These are phyloP conservation scores for Myxozyma vanderwaltii DNA, from an alignment of 805 yeast species.

Conservation along the genomic window DNA sequence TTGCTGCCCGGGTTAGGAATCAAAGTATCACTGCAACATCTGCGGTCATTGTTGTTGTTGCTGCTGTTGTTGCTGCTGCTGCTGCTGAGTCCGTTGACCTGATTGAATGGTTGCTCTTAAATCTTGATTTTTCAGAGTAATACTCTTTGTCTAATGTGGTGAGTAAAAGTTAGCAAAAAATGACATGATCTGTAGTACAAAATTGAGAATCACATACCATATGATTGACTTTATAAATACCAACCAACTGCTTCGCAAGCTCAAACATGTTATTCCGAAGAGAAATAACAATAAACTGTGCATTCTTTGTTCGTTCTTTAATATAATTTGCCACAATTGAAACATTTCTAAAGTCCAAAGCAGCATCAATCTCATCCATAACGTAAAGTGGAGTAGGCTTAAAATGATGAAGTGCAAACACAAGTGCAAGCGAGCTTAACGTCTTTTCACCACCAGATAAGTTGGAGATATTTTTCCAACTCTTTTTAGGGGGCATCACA, in stretches of 20 bases:
- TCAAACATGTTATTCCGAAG: conserved; percentile 97
- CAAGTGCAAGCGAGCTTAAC: conserved; percentile 88
- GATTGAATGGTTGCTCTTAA: conserved; percentile 1
- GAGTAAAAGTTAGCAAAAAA: not conserved
- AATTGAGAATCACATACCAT: conserved; percentile 46
- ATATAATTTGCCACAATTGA: conserved; percentile 97
- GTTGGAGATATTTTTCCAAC: conserved; percentile 95
- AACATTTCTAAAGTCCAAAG: conserved; percentile 93
- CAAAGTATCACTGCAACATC: too few relatives aligned
- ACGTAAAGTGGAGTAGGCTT: conserved; percentile 97
- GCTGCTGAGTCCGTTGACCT: not conserved
- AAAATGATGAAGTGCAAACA: conserved; percentile 92
- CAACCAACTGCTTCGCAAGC: conserved; percentile 89
- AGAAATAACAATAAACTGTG: conserved; percentile 94
- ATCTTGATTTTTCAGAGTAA: conserved; percentile 31
- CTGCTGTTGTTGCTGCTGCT: not conserved
- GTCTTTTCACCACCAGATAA: conserved; percentile 98
- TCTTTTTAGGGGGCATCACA: conserved; percentile 98
- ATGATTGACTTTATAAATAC: conserved; percentile 89
- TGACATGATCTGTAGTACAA: not conserved
- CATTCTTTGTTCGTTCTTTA: conserved; percentile 92
- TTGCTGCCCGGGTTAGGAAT: too few relatives aligned
- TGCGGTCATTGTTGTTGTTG: too few relatives aligned
- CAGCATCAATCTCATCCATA: conserved; percentile 99
- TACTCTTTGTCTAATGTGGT: conserved; percentile 28